These are phyloP conservation scores for Zymoseptoria passerinii DNA, from an alignment of 2,329 filamentous ascomycete genomes.

Conservation along the genomic window DNA sequence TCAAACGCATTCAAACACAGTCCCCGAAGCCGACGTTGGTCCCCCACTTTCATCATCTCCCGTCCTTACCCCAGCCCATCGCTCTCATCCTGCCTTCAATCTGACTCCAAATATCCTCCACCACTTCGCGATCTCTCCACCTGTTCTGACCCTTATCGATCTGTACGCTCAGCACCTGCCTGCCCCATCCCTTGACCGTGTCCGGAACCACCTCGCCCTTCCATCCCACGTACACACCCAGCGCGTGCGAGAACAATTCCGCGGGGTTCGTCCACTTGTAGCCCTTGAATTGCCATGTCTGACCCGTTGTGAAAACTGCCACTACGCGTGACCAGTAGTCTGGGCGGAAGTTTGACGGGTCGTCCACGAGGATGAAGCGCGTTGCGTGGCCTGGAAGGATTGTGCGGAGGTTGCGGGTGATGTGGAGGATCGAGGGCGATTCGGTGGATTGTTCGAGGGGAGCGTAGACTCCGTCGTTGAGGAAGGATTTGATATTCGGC, in stretches of 20 bases:
- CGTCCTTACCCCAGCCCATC: conserved; percentile 73
- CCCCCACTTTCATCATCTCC: conserved; percentile 18
- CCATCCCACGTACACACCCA: conserved; percentile 88
- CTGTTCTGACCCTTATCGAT: conserved; percentile 63
- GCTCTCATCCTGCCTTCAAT: conserved; percentile 82
- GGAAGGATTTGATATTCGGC: conserved; percentile 91
- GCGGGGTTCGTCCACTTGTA: conserved; percentile 91
- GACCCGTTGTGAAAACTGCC: conserved; percentile 93
- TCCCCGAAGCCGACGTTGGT: background rate
- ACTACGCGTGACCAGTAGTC: conserved; percentile 96
- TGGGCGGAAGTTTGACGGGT: conserved; percentile 88
- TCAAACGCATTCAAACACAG: conserved; percentile 12
- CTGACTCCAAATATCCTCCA: conserved; percentile 83
- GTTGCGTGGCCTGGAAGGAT: conserved; percentile 64
- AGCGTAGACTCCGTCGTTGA: conserved; percentile 73
- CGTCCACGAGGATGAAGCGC: conserved; percentile 92
- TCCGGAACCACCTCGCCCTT: conserved; percentile 72
- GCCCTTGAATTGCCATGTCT: conserved; percentile 96
- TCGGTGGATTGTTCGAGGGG: conserved; percentile 58
- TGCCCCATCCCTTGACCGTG: conserved; percentile 73
- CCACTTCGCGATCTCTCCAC: conserved; percentile 86
- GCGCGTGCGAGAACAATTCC: conserved; percentile 81
- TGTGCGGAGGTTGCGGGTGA: conserved; percentile 65
- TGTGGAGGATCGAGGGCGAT: conserved; percentile 69
- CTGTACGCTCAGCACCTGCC: conserved; percentile 67